Base-by-base conservation (phyloP, 192 early-diverging fungal genomes). In the Ramicandelaber brevisporus region DNA sequence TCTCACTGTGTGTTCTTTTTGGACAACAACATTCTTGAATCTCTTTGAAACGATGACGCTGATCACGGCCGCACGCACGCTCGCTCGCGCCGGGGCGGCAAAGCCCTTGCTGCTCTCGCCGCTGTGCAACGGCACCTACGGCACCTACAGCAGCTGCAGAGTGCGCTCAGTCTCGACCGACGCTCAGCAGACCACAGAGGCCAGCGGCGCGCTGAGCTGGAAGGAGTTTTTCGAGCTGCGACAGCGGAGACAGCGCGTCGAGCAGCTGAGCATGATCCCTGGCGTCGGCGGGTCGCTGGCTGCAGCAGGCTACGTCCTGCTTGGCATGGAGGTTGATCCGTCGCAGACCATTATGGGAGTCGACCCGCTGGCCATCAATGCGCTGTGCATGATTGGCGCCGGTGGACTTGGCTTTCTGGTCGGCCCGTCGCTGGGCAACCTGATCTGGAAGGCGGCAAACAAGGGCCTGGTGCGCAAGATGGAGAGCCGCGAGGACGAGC, bases 181-280 rank as follows among this genome's bases (percentile, higher is more conserved):
- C n/a, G n/a, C n/a, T n/a, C n/a, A n/a, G n/a, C n/a, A n/a, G n/a
- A n/a, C n/a, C n/a, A n/a, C n/a, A n/a, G n/a, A n/a, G n/a, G n/a
- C n/a, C n/a, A n/a, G n/a, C n/a, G n/a, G n/a, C n/a, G n/a, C n/a
- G n/a, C n/a, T 61, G n/a, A 53, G 50, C 12, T 70, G 69, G 73
- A 47, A 61, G 4, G 53, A 65, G 15, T 77, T 72, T 39, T 77
- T 77, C 36, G 34, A 36, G 9, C 36, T 77, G 26, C 66, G 73
- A 19, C 43, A 53, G 14, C 62, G 57, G 14, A 63, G 73, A 26
- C 63, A 65, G 15, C 50, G 59, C 21, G 66, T 54, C 40, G 73
- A 73, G 35, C 59, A 63, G 10, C 35, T 55, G n/a, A 54, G 53
- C 8, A 55, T 61, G 12, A 40, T 57, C 7, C 72, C 72, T 0